Base-by-base conservation (phyloP, 2,329 filamentous ascomycete genomes). In the Ophiostoma piceae region DNA sequence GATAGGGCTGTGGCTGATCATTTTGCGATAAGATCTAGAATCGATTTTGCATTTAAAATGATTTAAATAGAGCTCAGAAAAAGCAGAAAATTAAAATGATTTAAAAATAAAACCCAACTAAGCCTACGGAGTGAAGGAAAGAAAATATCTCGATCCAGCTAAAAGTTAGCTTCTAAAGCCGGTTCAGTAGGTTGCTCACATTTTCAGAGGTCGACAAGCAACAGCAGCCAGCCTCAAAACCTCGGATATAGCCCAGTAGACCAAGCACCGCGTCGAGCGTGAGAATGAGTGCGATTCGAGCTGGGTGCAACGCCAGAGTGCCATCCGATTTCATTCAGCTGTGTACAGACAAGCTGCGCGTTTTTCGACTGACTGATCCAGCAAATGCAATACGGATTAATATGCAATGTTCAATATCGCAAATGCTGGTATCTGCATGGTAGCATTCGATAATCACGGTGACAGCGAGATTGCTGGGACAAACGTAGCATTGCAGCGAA, bases 281-380 rank as follows among this genome's bases (percentile, higher is more conserved):
- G 51, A 57, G 9, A 57, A 26, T 57, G 51, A 26, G 51, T 12
- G 51, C 51, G 26, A 8, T 47, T 6, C 5, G 43, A 47, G 51
- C 51, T 26, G n/a, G 51, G 51, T 57, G 51, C 8, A 57, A 57
- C 51, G 51, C 22, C 22, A 57, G 51, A 22, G 51, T 57, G 16
- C n/a, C 22, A 57, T 57, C 51, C 51, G 22, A 57, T 26, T n/a
- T 22, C 51, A 14, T 57, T 57, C 51, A 57, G 51, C 51, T 57
- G 51, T 14, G 51, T 57, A 57, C 51, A 57, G 51, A 16, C 51
- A 12, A 22, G 8, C 51, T 26, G 51, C 6, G 51, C 22, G 4
- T 14, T 8, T 8, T 16, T 51, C 19, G 43, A n/a, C n/a, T 57
- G 9, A 26, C n/a, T 9, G 16, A 47, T 47, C 14, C 16, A 47